A percentile compares a stretch with the other conserved stretches of the same genome.
Conservation (phyloP, 768 basidiomycete genomes). For the Collybia mongolica region DNA sequence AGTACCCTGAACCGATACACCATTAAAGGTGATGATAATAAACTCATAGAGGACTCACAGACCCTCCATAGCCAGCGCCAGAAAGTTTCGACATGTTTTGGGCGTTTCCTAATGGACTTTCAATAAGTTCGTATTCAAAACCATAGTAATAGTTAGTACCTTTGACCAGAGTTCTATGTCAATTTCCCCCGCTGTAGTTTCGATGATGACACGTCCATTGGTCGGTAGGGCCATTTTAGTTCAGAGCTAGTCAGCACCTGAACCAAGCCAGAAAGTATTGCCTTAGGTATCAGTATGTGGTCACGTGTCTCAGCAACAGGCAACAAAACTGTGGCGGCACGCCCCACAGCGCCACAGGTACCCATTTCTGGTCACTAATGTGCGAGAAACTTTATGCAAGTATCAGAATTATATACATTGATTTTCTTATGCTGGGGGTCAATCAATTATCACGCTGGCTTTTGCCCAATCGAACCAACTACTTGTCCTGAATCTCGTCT, state of each 20-base stretch:
- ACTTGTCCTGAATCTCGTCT: not conserved
- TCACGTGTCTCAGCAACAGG: no score
- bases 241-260: no score
- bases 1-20: constrained; percentile 67
- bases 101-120: constrained; percentile 72
- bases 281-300: no score
- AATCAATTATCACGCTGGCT: no score
- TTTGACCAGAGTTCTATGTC: constrained; percentile 94
- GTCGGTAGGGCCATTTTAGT: constrained; percentile 77
- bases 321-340: no score
- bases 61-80: constrained; percentile 90
- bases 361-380: no score
- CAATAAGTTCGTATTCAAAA: constrained; percentile 1
- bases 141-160: constrained; percentile 35
- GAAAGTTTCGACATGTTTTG: constrained; percentile 89
- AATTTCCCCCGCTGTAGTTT: constrained; percentile 86
- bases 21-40: not conserved
- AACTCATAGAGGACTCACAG: constrained; percentile 29
- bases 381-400: no score
- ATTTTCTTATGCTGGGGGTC: no score
- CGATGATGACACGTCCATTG: constrained; percentile 80
- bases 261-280: not conserved
- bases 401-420: no score
- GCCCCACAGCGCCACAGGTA: no score
- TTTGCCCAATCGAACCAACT: no score